phyloP scores from a whole-genome alignment of 2,329 filamentous ascomycete species.

The Penicillium griseofulvum region DNA sequence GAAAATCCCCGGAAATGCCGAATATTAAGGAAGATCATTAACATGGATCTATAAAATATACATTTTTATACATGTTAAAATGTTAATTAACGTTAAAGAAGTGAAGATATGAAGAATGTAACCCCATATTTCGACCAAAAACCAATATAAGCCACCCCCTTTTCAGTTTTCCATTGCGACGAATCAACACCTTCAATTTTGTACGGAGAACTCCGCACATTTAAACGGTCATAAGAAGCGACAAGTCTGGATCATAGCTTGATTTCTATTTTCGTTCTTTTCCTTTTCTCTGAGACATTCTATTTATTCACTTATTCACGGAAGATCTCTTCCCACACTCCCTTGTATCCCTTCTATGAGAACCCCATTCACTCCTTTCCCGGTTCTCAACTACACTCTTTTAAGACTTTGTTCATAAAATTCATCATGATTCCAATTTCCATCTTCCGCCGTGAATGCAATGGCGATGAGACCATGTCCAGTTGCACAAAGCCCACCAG shows the following conservation, averaged over 20 bases:
- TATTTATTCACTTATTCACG: neutral
- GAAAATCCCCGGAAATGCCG: neutral
- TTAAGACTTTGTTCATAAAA: neutral
- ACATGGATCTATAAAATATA: neutral
- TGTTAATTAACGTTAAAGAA: neutral
- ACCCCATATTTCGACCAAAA: neutral
- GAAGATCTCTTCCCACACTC: neutral
- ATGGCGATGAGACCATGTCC: slow-evolving; percentile 6
- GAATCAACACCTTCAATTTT: neutral
- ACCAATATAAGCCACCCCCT: slow-evolving; percentile 7
- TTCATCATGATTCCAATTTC: neutral
- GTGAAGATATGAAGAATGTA: neutral
- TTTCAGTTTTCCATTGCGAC: neutral
- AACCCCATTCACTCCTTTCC: slow-evolving; percentile 1
- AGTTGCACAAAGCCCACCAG: slow-evolving; percentile 10
- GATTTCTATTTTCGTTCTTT: neutral
- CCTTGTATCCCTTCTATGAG: neutral
- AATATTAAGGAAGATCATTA: neutral
- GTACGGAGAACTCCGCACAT: neutral
- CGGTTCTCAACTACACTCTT: neutral
- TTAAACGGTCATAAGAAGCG: neutral
- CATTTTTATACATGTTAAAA: neutral
- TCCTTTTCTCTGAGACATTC: neutral
- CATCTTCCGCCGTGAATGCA: slow-evolving; percentile 5
- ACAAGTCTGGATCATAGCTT: neutral